These are phyloP conservation scores for Fusarium subglutinans DNA, from an alignment of 2,329 filamentous ascomycete genomes.

Conservation along the genomic window DNA sequence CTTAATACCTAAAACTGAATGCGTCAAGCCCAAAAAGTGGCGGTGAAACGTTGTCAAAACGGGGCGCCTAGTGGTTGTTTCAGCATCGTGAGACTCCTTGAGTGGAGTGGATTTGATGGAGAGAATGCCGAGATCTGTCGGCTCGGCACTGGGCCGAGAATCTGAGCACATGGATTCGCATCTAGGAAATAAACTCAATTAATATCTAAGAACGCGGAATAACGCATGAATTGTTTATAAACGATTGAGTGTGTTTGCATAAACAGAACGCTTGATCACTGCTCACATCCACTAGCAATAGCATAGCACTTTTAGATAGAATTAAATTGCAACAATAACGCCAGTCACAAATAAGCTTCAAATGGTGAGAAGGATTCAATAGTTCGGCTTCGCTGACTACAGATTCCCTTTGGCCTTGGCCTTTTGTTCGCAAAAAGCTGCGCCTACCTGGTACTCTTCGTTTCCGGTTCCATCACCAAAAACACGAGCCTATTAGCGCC, in stretches of 20 bases:
- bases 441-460: background rate
- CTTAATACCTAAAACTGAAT: background rate
- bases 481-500: background rate
- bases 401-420: background rate
- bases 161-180: background rate
- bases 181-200: background rate
- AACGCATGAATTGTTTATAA: background rate
- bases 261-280: background rate
- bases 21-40: background rate
- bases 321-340: too few species aligned
- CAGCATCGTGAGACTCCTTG: background rate
- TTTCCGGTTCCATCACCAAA: background rate
- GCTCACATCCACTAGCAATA: background rate
- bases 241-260: background rate
- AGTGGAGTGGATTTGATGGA: background rate
- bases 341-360: too few species aligned
- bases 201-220: background rate
- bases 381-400: rapidly evolving
- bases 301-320: too few species aligned
- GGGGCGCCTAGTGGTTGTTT: background rate
- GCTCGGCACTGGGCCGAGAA: background rate
- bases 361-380: too few species aligned
- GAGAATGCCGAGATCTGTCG: background rate
- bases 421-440: background rate
- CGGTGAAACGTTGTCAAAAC: background rate